These are phyloP conservation scores for Circinella umbellata DNA, from an alignment of 371 early-diverging fungal species.

Conservation along the genomic window DNA sequence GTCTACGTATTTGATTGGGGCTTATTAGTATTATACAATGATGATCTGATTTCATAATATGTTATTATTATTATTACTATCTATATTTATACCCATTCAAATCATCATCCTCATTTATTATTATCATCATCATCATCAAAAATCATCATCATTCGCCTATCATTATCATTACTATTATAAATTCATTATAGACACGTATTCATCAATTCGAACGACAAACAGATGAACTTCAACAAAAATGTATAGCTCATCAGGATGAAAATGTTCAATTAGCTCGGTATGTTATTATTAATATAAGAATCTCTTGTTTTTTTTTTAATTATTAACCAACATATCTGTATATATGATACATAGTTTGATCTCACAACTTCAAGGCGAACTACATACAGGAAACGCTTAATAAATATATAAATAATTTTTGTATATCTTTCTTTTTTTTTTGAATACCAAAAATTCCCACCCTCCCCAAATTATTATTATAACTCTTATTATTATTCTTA, in stretches of 20 bases:
- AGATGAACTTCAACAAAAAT: conserved; percentile 31
- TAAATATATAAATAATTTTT: too few relatives aligned
- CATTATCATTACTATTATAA: neutral
- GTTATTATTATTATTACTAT: conserved; percentile 9
- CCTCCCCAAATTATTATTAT: too few relatives aligned
- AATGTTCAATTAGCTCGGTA: conserved; percentile 43
- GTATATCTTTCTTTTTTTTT: too few relatives aligned
- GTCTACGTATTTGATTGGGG: conserved; percentile 8
- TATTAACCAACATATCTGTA: neutral
- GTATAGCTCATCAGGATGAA: conserved; percentile 32
- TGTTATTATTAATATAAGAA: neutral
- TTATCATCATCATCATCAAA: conserved; percentile 2
- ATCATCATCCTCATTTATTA: conserved; percentile 4
- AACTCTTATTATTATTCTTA: too few relatives aligned
- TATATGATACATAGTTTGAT: conserved; percentile 28
- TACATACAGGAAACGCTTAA: conserved; percentile 16
- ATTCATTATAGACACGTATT: conserved; percentile 30
- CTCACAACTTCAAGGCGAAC: conserved; percentile 41
- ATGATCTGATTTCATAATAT: conserved; percentile 32
- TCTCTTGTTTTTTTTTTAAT: neutral
- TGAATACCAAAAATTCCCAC: too few relatives aligned
- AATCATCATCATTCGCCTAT: neutral
- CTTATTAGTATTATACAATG: conserved; percentile 29
- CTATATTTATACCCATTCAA: conserved; percentile 29
- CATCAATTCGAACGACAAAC: conserved; percentile 30